A percentile compares a stretch with the other conserved stretches of the same genome.
Evolutionary conservation across 139 green algal species (phyloP).

Genomic region (Chlamydomonas sp.): DNA sequence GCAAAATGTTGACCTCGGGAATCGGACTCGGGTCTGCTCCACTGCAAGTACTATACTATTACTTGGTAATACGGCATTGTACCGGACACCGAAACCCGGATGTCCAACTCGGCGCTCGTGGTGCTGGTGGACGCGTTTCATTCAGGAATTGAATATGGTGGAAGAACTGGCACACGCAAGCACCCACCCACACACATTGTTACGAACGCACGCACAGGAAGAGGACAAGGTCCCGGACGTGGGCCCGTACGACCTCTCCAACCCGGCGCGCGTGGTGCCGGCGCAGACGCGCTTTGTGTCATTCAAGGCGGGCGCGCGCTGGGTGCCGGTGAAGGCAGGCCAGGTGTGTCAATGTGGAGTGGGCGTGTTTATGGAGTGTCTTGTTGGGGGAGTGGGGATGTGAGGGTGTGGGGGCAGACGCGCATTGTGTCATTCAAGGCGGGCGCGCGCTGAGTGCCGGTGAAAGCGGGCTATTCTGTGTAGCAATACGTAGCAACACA

Average conservation of each 20-base stretch:
- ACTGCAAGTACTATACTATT: too few relatives aligned
- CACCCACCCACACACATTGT: neutral
- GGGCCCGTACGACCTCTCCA: constrained; percentile 53
- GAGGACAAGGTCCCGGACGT: constrained; percentile 23
- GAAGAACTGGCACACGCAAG: neutral
- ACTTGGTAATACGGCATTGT: too few relatives aligned
- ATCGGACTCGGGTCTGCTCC: too few relatives aligned
- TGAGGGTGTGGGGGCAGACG: constrained; percentile 70
- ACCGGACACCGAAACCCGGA: too few relatives aligned
- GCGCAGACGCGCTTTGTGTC: constrained; percentile 59
- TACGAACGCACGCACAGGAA: neutral
- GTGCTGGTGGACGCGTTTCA: too few relatives aligned
- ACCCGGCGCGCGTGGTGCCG: constrained; percentile 81
- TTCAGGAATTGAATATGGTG: neutral
- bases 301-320: constrained; percentile 37
- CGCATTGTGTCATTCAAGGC: constrained; percentile 45
- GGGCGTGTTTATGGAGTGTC: too few relatives aligned
- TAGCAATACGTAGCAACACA: neutral
- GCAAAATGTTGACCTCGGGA: too few relatives aligned
- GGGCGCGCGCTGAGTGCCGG: constrained; percentile 44
- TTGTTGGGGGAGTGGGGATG: too few relatives aligned
- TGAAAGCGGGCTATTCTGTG: constrained; percentile 9
- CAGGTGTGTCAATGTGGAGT: too few relatives aligned
- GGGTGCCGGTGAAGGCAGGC: constrained; percentile 55
- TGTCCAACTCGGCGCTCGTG: too few relatives aligned